Evolutionary conservation across 2,329 filamentous ascomycete species (phyloP).

Genomic region (Thelonectria blattea): DNA sequence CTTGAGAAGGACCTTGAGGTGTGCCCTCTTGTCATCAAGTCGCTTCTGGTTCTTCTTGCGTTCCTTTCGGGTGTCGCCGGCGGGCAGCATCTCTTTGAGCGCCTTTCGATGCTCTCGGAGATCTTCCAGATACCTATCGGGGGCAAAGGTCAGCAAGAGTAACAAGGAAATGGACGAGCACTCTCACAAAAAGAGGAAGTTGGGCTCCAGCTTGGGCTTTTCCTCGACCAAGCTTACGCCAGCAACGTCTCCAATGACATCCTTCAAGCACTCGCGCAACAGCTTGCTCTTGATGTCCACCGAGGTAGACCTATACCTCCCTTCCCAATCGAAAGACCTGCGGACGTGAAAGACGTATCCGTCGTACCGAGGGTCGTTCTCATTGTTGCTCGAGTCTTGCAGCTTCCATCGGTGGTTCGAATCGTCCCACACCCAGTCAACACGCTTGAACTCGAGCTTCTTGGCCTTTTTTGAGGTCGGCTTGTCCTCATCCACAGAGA

Average conservation of each 20-base stretch:
- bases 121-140: constrained; percentile 73
- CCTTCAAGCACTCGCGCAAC: constrained; percentile 67
- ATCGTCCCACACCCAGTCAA: constrained; percentile 62
- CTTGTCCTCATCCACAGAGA: constrained; percentile 1
- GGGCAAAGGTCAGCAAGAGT: constrained; percentile 19
- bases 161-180: constrained; percentile 4
- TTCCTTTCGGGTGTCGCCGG: constrained; percentile 57
- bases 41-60: constrained; percentile 67
- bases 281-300: constrained; percentile 87
- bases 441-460: constrained; percentile 54
- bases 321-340: constrained; percentile 82
- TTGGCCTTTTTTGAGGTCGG: constrained; percentile 30
- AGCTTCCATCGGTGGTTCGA: constrained; percentile 58
- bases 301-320: constrained; percentile 73
- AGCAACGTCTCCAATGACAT: constrained; percentile 45
- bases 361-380: constrained; percentile 66
- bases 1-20: constrained; percentile 74
- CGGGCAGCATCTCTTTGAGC: constrained; percentile 63
- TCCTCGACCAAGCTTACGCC: constrained; percentile 81
- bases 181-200: constrained; percentile 70
- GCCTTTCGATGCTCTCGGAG: constrained; percentile 69
- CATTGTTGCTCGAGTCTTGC: constrained; percentile 57
- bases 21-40: constrained; percentile 62
- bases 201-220: constrained; percentile 74
- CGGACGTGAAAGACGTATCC: constrained; percentile 84